Evolutionary conservation across 495 filamentous ascomycete species (phyloP), one percentile per base, ranked within the genome.

Genomic region (Neurospora sp.): DNA sequence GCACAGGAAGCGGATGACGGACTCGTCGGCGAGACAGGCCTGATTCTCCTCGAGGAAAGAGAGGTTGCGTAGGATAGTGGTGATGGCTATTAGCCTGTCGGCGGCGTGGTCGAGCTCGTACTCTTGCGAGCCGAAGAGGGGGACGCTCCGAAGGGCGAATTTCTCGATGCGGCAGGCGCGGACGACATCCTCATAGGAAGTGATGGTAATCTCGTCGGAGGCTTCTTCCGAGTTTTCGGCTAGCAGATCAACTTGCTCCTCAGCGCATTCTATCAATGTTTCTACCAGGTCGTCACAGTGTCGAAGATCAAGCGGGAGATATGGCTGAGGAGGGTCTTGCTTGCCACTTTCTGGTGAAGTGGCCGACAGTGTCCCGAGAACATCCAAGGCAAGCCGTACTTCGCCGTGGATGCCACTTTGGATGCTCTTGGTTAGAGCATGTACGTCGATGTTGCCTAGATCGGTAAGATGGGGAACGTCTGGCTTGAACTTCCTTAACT

Each of bases 381-480:
- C 92, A 80, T 98, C 96, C 69, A 99, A 82, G 14, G 96, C 95
- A 75, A 97, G 82, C 10, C 94, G 90, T 37, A 97, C 89, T 79
- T 99, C 96, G 14, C 89, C 90, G 76, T 93, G 88, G 70, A 99
- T 92, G 3, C 95, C 96, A 72, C 92, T 97, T 74, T 96, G 93
- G n/a, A 99, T 84, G 76, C 93, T 92, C 86, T 93, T 92, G 2
- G 89, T 97, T 48, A 99, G 85, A n/a, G 95, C 93, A 75, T 93
- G 92, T 38, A 98, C 90, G 76, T 99, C 94, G 71, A 99, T 90
- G 17, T 92, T 83, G 12, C 96, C 96, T 39, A 98, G 83, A 75
- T 99, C 95, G 4, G 84, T 81, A n/a, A 92, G 86, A 1, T 83
- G 80, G 3, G 96, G 96, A 53, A 94, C 85, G 73, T 89, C 90